Conservation (phyloP, 768 basidiomycete species). For the Trametes maxima region DNA sequence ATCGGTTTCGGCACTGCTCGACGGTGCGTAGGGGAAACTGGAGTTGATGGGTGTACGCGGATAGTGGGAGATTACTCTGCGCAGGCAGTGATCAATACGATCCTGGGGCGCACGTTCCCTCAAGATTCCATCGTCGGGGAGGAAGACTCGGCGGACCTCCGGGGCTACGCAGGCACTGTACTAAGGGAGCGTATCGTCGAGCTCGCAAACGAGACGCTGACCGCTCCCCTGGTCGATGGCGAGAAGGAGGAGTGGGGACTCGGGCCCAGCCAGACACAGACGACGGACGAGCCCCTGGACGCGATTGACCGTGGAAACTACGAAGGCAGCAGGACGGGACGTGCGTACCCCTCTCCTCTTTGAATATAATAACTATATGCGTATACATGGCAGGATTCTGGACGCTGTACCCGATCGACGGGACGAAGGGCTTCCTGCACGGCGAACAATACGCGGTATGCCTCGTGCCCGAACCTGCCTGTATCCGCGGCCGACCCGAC, state of each 20-base stretch:
- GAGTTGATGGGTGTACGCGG: neutral
- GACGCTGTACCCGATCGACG: slow-evolving; percentile 57
- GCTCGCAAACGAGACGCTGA: slow-evolving; percentile 82
- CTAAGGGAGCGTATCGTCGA: slow-evolving; percentile 70
- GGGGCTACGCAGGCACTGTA: slow-evolving; percentile 43
- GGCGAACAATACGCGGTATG: slow-evolving; percentile 66
- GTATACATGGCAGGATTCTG: slow-evolving; percentile 36
- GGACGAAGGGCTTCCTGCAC: slow-evolving; percentile 63
- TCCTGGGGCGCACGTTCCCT: slow-evolving; percentile 79
- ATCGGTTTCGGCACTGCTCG: neutral
- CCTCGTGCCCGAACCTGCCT: slow-evolving; percentile 84
- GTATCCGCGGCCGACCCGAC: slow-evolving; percentile 53
- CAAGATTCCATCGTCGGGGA: slow-evolving; percentile 90
- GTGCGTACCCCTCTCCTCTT: slow-evolving; percentile 48
- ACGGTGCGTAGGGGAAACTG: neutral
- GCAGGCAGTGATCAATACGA: slow-evolving; percentile 86
- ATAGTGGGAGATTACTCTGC: slow-evolving; percentile 92
- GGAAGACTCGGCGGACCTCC: slow-evolving; percentile 85
- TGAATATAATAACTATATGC: neutral
- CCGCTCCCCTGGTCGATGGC: slow-evolving; percentile 50
- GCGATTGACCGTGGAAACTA: slow-evolving; percentile 86
- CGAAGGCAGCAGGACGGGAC: slow-evolving; percentile 69
- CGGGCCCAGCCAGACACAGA: slow-evolving; percentile 57
- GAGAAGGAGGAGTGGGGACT: slow-evolving; percentile 75
- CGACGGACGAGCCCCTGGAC: slow-evolving; percentile 64